Evolutionary conservation across 306 rosid species (phyloP).

Genomic region (Cicer cuneatum): DNA sequence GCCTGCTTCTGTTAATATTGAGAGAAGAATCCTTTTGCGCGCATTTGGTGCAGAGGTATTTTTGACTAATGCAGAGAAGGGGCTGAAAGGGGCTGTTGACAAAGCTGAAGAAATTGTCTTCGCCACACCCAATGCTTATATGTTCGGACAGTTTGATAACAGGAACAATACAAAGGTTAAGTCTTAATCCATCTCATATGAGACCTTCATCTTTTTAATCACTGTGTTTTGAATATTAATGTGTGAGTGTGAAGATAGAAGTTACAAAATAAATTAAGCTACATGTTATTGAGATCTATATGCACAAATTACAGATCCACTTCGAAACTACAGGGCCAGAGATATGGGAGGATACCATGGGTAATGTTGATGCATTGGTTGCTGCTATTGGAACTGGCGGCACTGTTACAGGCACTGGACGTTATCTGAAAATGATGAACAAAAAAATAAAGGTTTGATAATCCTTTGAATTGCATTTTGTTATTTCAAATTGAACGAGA

Average conservation of each 20-base stretch:
- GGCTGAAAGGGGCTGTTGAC: conserved; percentile 91
- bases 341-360: conserved; percentile 99
- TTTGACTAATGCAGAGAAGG: conserved; percentile 84
- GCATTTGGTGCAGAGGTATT: conserved; percentile 92
- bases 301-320: conserved; percentile 81
- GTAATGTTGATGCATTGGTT: conserved; percentile 80
- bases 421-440: conserved; percentile 79
- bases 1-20: conserved; percentile 89
- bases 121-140: conserved; percentile 72
- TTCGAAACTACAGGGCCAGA: conserved; percentile 98
- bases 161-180: conserved; percentile 73
- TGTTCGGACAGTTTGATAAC: conserved; percentile 96
- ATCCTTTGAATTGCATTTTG: conserved; percentile 33
- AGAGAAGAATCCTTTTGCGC: conserved; percentile 88
- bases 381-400: conserved; percentile 98
- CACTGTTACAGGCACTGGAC: conserved; percentile 87
- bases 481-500: conserved; percentile 35
- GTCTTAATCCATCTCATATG: conserved; percentile 40
- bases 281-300: conserved; percentile 45
- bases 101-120: conserved; percentile 84
- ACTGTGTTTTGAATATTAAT: conserved; percentile 28
- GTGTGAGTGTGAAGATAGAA: conserved; percentile 23
- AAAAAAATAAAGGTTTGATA: conserved; percentile 67
- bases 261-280: conserved; percentile 25
- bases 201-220: conserved; percentile 29